Evolutionary conservation across 371 early-diverging fungal genomes (phyloP).

Genomic region (Batkoa obscura): DNA sequence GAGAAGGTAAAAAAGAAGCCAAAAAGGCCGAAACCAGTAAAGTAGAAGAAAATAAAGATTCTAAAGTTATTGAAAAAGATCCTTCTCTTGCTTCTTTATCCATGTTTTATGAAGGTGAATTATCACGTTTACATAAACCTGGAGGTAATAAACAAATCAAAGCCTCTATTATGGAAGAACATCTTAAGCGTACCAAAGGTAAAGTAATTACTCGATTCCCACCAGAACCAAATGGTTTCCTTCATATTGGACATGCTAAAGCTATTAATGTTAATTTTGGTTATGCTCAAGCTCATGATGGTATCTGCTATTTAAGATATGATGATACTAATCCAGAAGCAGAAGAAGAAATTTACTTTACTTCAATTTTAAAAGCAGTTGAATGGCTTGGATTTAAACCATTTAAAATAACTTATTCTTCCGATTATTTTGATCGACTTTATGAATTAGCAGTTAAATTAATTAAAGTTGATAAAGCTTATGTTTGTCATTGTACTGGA

Average conservation of each 20-base stretch:
- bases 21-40: conserved; percentile 5
- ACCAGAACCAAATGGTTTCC: conserved; percentile 99
- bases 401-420: conserved; percentile 86
- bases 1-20: conserved; percentile 8
- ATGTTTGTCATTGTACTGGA: conserved; percentile 92
- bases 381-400: conserved; percentile 98
- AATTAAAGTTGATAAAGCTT: conserved; percentile 86
- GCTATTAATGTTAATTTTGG: conserved; percentile 99
- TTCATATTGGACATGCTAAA: conserved; percentile 99
- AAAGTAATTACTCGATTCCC: conserved; percentile 98
- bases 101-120: conserved; percentile 79
- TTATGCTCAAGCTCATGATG: conserved; percentile 85
- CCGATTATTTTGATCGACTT: conserved; percentile 91
- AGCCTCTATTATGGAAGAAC: conserved; percentile 75
- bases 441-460: conserved; percentile 83
- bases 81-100: conserved; percentile 13
- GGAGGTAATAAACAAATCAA: conserved; percentile 96
- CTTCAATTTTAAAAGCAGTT: conserved; percentile 87
- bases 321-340: conserved; percentile 99
- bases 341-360: conserved; percentile 92
- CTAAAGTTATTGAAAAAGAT: conserved; percentile 2
- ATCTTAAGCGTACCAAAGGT: conserved; percentile 86
- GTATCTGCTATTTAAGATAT: conserved; percentile 89
- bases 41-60: background rate
- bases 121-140: conserved; percentile 84